Conservation (phyloP, 78 protist species). For the Trichosphaerium sp. region DNA sequence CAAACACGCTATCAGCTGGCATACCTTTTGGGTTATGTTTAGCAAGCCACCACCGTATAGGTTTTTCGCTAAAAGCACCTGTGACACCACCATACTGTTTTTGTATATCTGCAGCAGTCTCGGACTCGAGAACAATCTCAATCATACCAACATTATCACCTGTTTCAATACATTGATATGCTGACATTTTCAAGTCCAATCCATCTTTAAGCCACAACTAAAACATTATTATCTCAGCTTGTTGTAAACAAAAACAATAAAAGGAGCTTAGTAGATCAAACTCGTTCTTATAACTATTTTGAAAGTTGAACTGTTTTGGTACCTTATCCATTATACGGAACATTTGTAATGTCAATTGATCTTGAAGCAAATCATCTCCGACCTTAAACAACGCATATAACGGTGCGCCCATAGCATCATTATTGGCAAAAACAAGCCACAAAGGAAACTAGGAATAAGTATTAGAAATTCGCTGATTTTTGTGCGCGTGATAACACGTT, state of each 20-base stretch:
- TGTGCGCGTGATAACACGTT: conserved; percentile 16
- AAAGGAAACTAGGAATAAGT: conserved; percentile 63
- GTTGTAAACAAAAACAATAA: conserved; percentile 29
- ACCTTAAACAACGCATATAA: conserved; percentile 21
- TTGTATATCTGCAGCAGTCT: conserved; percentile 58
- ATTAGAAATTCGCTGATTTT: conserved; percentile 28
- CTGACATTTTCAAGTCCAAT: conserved; percentile 39
- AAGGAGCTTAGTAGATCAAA: too few species aligned
- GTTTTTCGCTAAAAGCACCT: conserved; percentile 56
- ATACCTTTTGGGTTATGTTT: conserved; percentile 24
- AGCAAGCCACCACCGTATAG: conserved; percentile 53
- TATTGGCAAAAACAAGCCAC: conserved; percentile 32
- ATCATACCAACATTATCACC: conserved; percentile 57
- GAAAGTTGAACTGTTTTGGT: background rate
- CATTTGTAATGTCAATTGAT: conserved; percentile 78
- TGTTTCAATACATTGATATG: conserved; percentile 50
- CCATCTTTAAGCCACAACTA: conserved; percentile 39
- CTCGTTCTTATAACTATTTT: too few species aligned
- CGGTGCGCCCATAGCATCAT: conserved; percentile 33
- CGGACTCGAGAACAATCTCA: conserved; percentile 57
- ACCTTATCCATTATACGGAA: conserved; percentile 45
- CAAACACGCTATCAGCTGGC: too few species aligned
- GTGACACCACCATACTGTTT: conserved; percentile 50
- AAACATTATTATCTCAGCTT: background rate
- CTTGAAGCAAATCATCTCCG: conserved; percentile 77